Base-by-base conservation (phyloP, 2,329 filamentous ascomycete species). In the Penicillium capsulatum region DNA sequence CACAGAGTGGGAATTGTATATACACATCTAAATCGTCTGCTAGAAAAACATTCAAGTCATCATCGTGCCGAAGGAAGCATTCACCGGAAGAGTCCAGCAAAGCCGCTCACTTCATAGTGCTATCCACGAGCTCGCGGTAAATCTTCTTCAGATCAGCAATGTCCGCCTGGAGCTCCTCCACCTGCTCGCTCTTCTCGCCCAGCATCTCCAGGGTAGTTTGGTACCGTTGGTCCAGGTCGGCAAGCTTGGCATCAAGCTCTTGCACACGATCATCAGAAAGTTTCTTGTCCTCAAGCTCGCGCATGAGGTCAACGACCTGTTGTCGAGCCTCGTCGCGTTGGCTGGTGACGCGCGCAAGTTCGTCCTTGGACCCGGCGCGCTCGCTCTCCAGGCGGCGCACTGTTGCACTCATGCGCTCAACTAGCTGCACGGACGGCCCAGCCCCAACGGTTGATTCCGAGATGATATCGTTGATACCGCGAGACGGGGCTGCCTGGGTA, bases 151-250 rank as follows among this genome's bases (percentile, higher is more conserved):
- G 75, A 71, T 98, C 92, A 50, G 81, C 74, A 37, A 98, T 85
- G 72, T 97, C 92, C 9, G 85, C 83, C 64, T 76, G 81, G 51
- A 98, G 71, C 72, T 98, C 92, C 59, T 95, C 89, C 2, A 95
- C 90, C 58, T 84, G 72, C 72, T 98, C 92, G 64, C 88, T 95
- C 77, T 95, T 95, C 76, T 98, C 92, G 1, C 92, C 92, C 40
- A 98, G 69, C 80, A 97, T 83, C 69, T 97, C 90, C 37, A 98
- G 72, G 44, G 88, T 94, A 10, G 89, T 92, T 61, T 94, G 82
- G 61, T 97, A 95, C 55, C 91, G 76, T 47, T 79, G 72, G 56
- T 86, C 82, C 49, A 96, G 71, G 29, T 79, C 77, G 17, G 68
- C 69, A 34, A 95, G 70, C 52, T 88, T 78, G 31, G 66, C 69